Evolutionary conservation across 148 eudicot genomes (phyloP).

Genomic region (Diospyros kaki): DNA sequence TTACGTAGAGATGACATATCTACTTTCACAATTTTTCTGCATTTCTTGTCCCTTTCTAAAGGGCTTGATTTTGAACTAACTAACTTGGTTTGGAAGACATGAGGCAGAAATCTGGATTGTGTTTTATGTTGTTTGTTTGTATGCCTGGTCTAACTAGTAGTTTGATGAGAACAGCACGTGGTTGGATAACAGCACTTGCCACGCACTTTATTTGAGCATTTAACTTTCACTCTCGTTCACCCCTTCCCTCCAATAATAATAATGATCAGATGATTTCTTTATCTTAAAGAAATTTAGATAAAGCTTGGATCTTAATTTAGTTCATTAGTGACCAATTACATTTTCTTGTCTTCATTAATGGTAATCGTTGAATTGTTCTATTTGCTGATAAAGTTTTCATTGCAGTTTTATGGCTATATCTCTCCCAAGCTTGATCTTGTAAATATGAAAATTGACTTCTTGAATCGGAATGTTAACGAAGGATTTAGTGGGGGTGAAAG

Average conservation of each 20-base stretch:
- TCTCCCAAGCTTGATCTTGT: constrained; percentile 79
- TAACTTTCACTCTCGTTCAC: neutral
- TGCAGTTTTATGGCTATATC: constrained; percentile 82
- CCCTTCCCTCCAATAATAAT: neutral
- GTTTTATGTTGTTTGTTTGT: neutral
- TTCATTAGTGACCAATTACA: neutral
- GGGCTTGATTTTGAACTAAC: neutral
- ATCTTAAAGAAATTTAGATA: neutral
- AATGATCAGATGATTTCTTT: neutral
- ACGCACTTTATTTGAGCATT: neutral
- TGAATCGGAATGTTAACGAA: constrained; percentile 95
- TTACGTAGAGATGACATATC: neutral
- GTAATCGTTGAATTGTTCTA: neutral
- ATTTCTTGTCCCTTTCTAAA: neutral
- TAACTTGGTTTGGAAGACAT: neutral
- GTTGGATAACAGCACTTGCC: neutral
- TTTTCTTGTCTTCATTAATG: neutral
- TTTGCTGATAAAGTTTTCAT: constrained; percentile 10
- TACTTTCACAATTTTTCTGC: neutral
- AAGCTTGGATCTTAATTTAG: constrained; percentile 6
- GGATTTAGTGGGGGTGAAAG: constrained; percentile 99
- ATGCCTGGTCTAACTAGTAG: neutral
- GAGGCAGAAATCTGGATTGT: neutral
- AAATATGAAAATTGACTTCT: constrained; percentile 85
- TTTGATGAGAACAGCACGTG: neutral